Evolutionary conservation across 192 early-diverging fungal species (phyloP), one percentile per base, ranked within the genome.

Genomic region (Funneliformis geosporum): DNA sequence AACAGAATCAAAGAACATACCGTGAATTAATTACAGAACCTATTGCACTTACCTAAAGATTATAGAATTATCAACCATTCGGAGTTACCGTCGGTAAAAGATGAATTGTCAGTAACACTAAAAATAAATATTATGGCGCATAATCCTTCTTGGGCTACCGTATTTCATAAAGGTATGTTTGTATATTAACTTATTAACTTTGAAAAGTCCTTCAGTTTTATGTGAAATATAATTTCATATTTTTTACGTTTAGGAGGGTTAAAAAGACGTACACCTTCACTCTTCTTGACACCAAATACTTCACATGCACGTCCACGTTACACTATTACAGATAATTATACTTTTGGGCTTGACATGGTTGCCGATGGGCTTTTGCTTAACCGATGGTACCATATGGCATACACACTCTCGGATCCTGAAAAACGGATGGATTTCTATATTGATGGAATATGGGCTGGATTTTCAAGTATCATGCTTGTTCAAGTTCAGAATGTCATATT

Each of bases 91-190:
- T 12, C 6, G 14, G 62, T 77, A 67, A 77, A 16, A 67, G 25
- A 77, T 38, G 76, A 64, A 10, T 25, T 77, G 7, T 77, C 76
- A 77, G 18, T 77, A 8, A 67, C 64, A 18, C 23, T 77, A 64
- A 46, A 59, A 27, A 16, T 77, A 67, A 50, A 27, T 33, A 4
- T 77, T 33, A 0, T 18, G 21, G 38, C 6, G 11, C 23, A 77
- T 67, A 4, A 3, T 42, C 0, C 1, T 25, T 4, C 46, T 33
- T 47, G 38, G 0, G 1, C 7, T 5, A 2, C 23, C 11, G 2
- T 77, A 67, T 77, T 77, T 77, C 33, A 33, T 67, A 77, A 77
- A 66, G 76, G 76, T 77, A 77, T n/a, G n/a, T n/a, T n/a, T n/a
- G n/a, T n/a, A n/a, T n/a, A n/a, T n/a, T n/a, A n/a, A n/a, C n/a